phyloP scores from a whole-genome alignment of 163 green algal genomes.

The Botryococcus braunii region DNA sequence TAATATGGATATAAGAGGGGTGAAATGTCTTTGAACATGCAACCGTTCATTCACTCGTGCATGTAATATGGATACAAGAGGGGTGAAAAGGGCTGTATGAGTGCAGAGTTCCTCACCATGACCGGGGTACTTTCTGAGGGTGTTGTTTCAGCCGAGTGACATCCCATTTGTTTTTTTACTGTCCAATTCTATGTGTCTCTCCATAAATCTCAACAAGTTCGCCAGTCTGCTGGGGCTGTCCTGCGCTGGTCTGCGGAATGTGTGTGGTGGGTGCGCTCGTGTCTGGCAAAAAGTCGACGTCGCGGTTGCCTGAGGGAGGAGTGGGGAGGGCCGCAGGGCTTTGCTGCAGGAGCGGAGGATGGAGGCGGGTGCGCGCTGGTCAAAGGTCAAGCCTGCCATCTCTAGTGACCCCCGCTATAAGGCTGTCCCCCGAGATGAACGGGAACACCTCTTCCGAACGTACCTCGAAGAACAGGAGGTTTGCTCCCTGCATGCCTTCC shows the following conservation, averaged over 20 bases:
- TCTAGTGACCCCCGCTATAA: conserved; percentile 28
- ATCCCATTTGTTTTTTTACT: no score
- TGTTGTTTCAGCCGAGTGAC: no score
- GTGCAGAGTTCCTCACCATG: no score
- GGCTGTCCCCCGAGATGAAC: conserved; percentile 21
- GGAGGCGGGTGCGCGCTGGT: conserved; percentile 15
- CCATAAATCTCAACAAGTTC: no score
- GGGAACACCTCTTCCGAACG: conserved; percentile 38
- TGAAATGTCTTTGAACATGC: neutral
- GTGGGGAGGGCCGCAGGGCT: conserved; percentile 9
- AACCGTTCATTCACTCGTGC: neutral
- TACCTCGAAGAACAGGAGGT: conserved; percentile 19
- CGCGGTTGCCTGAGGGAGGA: neutral
- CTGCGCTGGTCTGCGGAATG: no score
- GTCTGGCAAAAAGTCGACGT: neutral
- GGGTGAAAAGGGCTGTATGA: no score
- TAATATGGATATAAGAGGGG: no score
- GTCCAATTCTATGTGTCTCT: no score
- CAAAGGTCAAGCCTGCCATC: conserved; percentile 26
- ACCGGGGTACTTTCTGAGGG: no score
- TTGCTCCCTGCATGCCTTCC: neutral
- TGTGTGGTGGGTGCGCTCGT: no score
- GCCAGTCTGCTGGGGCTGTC: no score
- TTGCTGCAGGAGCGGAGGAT: conserved; percentile 48
- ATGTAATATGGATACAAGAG: no score